Base-by-base conservation (phyloP, 345 rosid species). In the Punica granatum region DNA sequence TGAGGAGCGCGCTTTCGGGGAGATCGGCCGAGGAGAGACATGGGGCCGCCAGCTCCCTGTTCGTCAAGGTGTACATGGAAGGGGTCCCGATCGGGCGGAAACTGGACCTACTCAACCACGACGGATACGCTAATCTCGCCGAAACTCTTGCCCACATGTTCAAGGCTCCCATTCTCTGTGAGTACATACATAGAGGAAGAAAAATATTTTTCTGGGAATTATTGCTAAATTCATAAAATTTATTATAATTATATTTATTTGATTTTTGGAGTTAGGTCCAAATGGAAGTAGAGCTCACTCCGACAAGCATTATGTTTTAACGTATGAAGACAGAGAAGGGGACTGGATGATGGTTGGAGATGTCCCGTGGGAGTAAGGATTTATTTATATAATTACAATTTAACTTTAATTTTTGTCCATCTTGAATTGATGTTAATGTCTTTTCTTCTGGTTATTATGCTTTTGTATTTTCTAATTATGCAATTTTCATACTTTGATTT, bases 331-430 rank as follows among this genome's bases (percentile, higher is more conserved):
- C 69, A 79, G 77, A 72, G 92, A 86, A 53, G 80, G 83, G 58
- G 89, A 86, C 26, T 82, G 84, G 87, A 86, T 86, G 88, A 76
- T 86, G 65, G 89, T 82, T 56, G 89, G 92, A 53, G 87, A 86
- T 67, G 92, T 84, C 56, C 89, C 92, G 11, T 84, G 87, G 87
- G 74, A 80, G 92, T 82, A 78, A 62, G 84, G 13, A 61, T 16
- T 14, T 37, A 34, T 16, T 18, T 35, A 33, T 15, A 9, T 3
- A 9, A 13, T 1, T 10, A 7, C 11, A 14, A 8, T 32, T 60
- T 60, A 60, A 15, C 33, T 19, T 11, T 60, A 34, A 18, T 62
- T 62, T 19, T 33, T 33, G 10, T 2, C 33, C 30, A 11, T 19
- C 31, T 58, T 14, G 26, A 25, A 4, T 49, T 0, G 13, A 25